Conservation (phyloP, 1,139 yeast species). For the Hanseniaspora sp. region DNA sequence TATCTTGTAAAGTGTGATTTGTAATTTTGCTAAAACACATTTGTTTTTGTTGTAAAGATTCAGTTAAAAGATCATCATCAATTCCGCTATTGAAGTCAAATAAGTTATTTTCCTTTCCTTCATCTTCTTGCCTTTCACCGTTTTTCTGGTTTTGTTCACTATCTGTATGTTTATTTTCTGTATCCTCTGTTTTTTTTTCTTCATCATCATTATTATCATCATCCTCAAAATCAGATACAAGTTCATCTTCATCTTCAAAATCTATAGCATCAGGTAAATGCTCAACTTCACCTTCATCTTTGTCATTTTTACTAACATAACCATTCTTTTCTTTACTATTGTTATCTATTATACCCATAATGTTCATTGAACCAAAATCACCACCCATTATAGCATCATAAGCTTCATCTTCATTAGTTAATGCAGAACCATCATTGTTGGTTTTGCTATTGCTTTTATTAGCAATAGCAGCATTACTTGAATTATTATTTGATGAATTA, state of each 20-base stretch:
- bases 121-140: slow-evolving; percentile 14
- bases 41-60: slow-evolving; percentile 17
- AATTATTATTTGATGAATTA: background rate
- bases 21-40: slow-evolving; percentile 7
- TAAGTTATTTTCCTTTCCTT: slow-evolving; percentile 3
- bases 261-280: slow-evolving; percentile 94
- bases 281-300: slow-evolving; percentile 31
- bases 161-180: slow-evolving; percentile 16
- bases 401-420: slow-evolving; percentile 32
- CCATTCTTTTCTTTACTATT: slow-evolving; percentile 16
- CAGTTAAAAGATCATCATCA: slow-evolving; percentile 17
- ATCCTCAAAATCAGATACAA: slow-evolving; percentile 33
- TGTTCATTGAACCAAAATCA: slow-evolving; percentile 31
- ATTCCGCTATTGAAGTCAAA: slow-evolving; percentile 21
- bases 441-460: background rate
- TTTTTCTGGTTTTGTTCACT: slow-evolving; percentile 20
- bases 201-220: slow-evolving; percentile 31
- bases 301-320: background rate
- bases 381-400: slow-evolving; percentile 32
- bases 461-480: background rate
- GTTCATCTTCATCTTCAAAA: slow-evolving; percentile 87
- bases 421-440: slow-evolving; percentile 18
- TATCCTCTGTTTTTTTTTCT: no score
- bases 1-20: slow-evolving; percentile 4
- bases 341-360: slow-evolving; percentile 26